phyloP scores from a whole-genome alignment of 1,139 yeast species.

The Petasospora rhodanensis region DNA sequence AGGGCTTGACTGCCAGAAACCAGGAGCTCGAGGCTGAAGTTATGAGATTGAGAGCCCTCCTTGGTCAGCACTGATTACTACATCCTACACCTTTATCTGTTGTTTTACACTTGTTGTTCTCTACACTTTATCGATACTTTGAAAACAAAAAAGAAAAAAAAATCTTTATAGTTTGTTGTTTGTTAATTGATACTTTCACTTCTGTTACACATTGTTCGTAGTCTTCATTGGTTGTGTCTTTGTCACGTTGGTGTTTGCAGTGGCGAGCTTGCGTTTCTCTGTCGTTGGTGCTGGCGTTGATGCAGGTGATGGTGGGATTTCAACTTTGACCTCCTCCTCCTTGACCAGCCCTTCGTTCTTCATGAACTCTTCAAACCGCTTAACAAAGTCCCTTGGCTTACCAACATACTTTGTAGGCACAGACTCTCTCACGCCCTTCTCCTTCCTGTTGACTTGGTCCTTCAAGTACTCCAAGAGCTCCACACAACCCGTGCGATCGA shows the following conservation, averaged over 20 bases:
- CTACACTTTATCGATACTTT: conserved; percentile 1
- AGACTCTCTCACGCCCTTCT: conserved; percentile 18
- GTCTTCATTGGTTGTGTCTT: background rate
- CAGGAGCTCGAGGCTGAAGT: conserved; percentile 55
- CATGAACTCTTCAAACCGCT: conserved; percentile 8
- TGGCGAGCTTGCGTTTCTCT: conserved; percentile 1
- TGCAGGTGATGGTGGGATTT: background rate
- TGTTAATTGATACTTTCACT: background rate
- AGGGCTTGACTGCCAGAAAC: conserved; percentile 54
- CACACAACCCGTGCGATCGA: conserved; percentile 5
- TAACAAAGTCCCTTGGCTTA: conserved; percentile 10
- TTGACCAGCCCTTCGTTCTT: background rate
- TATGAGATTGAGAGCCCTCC: conserved; percentile 46
- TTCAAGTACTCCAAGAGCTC: conserved; percentile 9
- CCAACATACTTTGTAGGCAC: conserved; percentile 18
- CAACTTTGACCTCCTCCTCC: background rate
- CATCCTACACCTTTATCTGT: background rate
- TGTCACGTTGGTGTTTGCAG: background rate
- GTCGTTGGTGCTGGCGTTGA: background rate
- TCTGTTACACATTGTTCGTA: background rate
- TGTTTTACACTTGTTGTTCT: background rate
- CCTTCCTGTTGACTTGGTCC: conserved; percentile 7
- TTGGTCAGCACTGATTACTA: conserved; percentile 25
- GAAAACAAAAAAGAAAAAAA: conserved; percentile 6
- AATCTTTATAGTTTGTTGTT: conserved; percentile 1